Evolutionary conservation across 345 rosid species (phyloP), one percentile per base, ranked within the genome.

Genomic region (Zanthoxylum bungeanum): DNA sequence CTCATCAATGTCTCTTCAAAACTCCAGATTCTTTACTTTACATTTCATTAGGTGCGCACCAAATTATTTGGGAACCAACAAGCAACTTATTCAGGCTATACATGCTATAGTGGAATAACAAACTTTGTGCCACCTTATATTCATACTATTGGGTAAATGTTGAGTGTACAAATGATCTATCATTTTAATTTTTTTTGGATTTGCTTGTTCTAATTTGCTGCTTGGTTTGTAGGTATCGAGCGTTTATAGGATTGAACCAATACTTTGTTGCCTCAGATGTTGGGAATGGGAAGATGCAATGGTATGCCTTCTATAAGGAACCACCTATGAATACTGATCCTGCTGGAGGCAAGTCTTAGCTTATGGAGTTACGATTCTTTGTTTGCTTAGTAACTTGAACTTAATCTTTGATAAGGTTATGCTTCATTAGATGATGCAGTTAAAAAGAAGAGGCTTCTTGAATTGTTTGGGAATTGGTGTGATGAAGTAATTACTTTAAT

Each of bases 261-360:
- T 76, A 66, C 71, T 70, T 76, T 28, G 79, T 70, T 69, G 75
- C 79, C 58, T 64, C 75, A 76, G 79, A 76, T 70, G 62, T 76
- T 65, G 75, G 75, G 21, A 65, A 76, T 8, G 76, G 76, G 9
- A 76, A 53, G 72, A 71, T 71, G 73, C 79, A 76, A 31, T 76
- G 79, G 79, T 76, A 71, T 71, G 79, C 76, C 69, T 76, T 76
- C 56, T 34, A 71, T 33, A 66, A 65, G 34, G 68, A 70, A 66
- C 79, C 75, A 9, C 57, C 57, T 5, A 58, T 25, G 56, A 51
- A 42, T 30, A 7, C 52, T 1, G 63, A 31, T 70, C 68, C 76
- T 42, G 50, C 72, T 12, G 24, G 50, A 71, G 79, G 76, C 72
- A 71, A 71, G 28, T 56, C 34, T 39, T 36, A n/a, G 49, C 24